Conservation (phyloP, 2,329 filamentous ascomycete species). For the Sodiomyces alkalinus region DNA sequence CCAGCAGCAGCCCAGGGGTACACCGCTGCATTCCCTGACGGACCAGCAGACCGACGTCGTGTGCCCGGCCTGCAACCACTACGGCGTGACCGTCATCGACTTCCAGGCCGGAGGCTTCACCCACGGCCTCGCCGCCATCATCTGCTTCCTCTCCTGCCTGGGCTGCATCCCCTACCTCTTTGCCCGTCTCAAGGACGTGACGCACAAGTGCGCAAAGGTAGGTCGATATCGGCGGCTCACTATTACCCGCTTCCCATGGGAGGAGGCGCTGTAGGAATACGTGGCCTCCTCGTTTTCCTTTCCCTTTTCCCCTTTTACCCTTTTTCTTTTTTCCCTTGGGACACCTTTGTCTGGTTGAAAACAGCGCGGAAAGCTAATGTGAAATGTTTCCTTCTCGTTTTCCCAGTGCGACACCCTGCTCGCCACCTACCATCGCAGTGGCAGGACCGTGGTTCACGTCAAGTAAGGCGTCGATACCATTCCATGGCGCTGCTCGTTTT, state of each 20-base stretch:
- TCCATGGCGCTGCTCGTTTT: no score
- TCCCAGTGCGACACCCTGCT: conserved; percentile 10
- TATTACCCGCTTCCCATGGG: no score
- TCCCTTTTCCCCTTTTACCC: no score
- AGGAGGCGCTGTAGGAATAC: no score
- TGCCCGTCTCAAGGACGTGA: conserved; percentile 9
- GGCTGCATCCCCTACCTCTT: conserved; percentile 12
- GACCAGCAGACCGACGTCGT: conserved; percentile 8
- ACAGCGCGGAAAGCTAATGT: no score
- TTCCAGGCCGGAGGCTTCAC: conserved; percentile 10
- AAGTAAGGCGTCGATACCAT: no score
- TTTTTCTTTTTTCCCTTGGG: no score
- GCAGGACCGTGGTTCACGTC: conserved; percentile 11
- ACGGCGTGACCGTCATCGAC: conserved; percentile 9
- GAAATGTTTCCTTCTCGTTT: background rate
- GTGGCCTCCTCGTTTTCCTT: no score
- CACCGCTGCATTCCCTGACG: conserved; percentile 8
- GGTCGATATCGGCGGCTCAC: no score
- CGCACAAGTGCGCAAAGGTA: conserved; percentile 10
- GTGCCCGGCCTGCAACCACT: conserved; percentile 10
- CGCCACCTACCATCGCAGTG: conserved; percentile 12
- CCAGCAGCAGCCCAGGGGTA: conserved; percentile 1
- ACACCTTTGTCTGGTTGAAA: no score
- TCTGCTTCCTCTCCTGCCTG: conserved; percentile 9
- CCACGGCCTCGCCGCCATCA: conserved; percentile 9